Base-by-base conservation (phyloP, 768 basidiomycete genomes). In the Pisolithus microcarpus region DNA sequence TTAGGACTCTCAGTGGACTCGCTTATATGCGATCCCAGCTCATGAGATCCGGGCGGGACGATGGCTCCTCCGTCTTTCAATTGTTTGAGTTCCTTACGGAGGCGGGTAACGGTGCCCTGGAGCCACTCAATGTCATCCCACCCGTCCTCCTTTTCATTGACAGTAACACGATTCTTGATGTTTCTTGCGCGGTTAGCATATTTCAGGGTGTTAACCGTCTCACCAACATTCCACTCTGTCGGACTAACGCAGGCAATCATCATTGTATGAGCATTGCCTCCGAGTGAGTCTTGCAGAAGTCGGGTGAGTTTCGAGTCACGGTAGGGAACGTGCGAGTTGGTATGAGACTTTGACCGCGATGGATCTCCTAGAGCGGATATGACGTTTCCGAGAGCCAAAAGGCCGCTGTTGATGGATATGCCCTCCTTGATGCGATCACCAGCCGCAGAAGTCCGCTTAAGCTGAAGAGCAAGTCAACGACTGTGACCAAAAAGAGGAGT, bases 121-220 rank as follows among this genome's bases (percentile, higher is more conserved):
- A 99, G 70, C 85, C 96, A 95, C 63, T 97, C 94, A 2, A 98
- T 73, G 65, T 99, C 96, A 56, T 97, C 95, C 96, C 96, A 99
- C 10, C 96, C 96, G 48, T 92, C 91, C 70, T 99, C 96, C 61
- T 84, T 85, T 70, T 95, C 91, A 62, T 93, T 95, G 48, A 95
- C 78, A 31, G 87, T 81, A 3, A 90, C 94, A 42, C 84, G 78
- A 61, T 99, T 99, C 72, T 94, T 95, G 74, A 99, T 99, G 63
- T 96, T 97, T 56, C 93, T 75, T 10, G 96, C 96, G 36, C 96
- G 87, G 58, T 96, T 94, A 31, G 95, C 96, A 62, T 98, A 99
- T 68, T 96, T 96, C 65, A 98, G 75, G 13, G 91, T 94, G 64
- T 91, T 92, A 52, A 97, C 76, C 0, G 96, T 99, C 70, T 99